A percentile compares a stretch with the other conserved stretches of the same genome.
Evolutionary conservation across 805 yeast species (phyloP).

Genomic region (Spathaspora hagerdaliae): DNA sequence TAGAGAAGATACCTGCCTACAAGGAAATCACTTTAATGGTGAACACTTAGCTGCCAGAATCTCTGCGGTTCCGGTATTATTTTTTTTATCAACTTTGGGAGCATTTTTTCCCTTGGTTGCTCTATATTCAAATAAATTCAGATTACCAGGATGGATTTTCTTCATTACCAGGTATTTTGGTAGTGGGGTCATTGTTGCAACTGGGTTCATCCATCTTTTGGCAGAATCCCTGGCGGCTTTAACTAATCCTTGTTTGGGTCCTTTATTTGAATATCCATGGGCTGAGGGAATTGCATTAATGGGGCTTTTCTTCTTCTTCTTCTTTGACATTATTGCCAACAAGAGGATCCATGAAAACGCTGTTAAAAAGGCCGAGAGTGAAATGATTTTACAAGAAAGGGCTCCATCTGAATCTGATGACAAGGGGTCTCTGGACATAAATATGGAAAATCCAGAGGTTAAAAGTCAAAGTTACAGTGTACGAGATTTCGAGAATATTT

Average conservation of each 20-base stretch:
- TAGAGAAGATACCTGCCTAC: conserved; percentile 4
- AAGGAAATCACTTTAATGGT: conserved; percentile 19
- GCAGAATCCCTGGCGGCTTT: conserved; percentile 26
- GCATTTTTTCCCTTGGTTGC: conserved; percentile 28
- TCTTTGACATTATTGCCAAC: conserved; percentile 24
- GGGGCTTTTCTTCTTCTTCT: conserved; percentile 27
- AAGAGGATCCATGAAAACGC: conserved; percentile 5
- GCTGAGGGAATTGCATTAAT: conserved; percentile 29
- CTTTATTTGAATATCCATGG: conserved; percentile 27
- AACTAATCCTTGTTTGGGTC: conserved; percentile 24
- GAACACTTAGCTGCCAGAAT: conserved; percentile 21
- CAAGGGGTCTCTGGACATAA: not conserved
- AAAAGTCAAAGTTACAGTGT: not conserved
- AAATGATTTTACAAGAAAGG: not conserved
- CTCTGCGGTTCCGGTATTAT: conserved; percentile 26
- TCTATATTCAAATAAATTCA: conserved; percentile 13
- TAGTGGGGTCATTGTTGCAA: conserved; percentile 33
- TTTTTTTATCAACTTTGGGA: conserved; percentile 26
- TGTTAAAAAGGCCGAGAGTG: not conserved
- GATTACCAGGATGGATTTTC: conserved; percentile 22
- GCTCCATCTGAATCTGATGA: conserved; percentile 2
- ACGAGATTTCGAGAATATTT: conserved; percentile 1
- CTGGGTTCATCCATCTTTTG: conserved; percentile 31
- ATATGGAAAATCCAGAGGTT: not conserved
- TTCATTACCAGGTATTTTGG: conserved; percentile 28